phyloP scores from a whole-genome alignment of 2,329 filamentous ascomycete species.

The Corniculantispora saksenae region DNA sequence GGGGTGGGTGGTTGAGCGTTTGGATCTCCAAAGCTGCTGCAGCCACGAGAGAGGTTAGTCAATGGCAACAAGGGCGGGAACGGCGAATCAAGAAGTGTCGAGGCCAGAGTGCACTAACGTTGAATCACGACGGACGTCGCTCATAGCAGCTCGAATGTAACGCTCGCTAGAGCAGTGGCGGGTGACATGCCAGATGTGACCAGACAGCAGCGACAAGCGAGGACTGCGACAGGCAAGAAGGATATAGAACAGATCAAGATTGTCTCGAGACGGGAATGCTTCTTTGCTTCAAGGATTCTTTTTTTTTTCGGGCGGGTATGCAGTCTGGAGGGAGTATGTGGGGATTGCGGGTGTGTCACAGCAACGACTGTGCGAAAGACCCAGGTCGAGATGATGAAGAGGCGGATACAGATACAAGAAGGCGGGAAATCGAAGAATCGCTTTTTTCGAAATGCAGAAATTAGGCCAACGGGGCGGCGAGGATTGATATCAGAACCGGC shows the following conservation, averaged over 20 bases:
- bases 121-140: conserved; percentile 57
- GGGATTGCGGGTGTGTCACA: conserved; percentile 19
- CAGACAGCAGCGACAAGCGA: not conserved
- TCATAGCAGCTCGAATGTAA: conserved; percentile 56
- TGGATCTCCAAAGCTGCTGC: conserved; percentile 61
- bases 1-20: conserved; percentile 62
- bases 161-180: conserved; percentile 13
- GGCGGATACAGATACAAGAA: not conserved
- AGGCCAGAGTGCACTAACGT: conserved; percentile 39
- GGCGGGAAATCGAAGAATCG: not conserved
- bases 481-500: conserved; percentile 15
- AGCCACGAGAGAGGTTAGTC: conserved; percentile 36
- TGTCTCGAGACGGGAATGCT: conserved; percentile 12
- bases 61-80: not conserved
- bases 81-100: not conserved
- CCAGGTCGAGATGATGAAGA: not conserved
- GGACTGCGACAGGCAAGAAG: not conserved
- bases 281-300: conserved; percentile 7
- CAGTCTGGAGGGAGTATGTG: conserved; percentile 13
- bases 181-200: conserved; percentile 15
- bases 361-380: conserved; percentile 16
- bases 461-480: not conserved
- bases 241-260: not conserved
- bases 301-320: conserved; percentile 19
- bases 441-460: not conserved